These are phyloP conservation scores for Arachis stenosperma DNA, from an alignment of 306 rosid genomes.

Conservation along the genomic window DNA sequence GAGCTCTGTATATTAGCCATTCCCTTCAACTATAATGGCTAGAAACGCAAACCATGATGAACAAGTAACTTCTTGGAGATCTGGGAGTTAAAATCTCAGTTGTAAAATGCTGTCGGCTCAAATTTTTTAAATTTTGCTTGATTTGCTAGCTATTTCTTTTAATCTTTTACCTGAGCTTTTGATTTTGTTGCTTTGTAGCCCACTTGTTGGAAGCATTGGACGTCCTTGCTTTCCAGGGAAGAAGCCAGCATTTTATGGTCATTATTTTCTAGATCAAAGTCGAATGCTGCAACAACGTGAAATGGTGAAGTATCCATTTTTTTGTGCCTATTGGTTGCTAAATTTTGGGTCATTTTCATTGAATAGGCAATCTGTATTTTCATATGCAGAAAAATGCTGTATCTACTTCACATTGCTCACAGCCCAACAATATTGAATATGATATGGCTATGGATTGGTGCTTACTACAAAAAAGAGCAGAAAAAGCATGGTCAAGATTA, in stretches of 20 bases:
- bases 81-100: not conserved
- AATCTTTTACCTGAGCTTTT: constrained; percentile 26
- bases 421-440: constrained; percentile 56
- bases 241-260: constrained; percentile 73
- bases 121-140: constrained; percentile 13
- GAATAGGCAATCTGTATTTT: constrained; percentile 29
- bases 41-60: no score
- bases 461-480: constrained; percentile 53
- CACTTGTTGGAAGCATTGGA: constrained; percentile 67
- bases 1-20: no score
- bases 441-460: constrained; percentile 62
- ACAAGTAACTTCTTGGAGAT: no score
- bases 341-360: constrained; percentile 28
- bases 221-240: constrained; percentile 56
- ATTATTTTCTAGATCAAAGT: constrained; percentile 59
- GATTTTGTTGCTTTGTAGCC: constrained; percentile 52
- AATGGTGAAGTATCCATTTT: constrained; percentile 50
- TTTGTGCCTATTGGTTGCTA: constrained; percentile 21
- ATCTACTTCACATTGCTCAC: constrained; percentile 61
- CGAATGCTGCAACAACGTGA: constrained; percentile 65
- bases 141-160: not conserved
- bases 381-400: constrained; percentile 54
- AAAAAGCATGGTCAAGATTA: constrained; percentile 52
- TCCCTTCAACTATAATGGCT: no score
- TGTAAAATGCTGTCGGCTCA: not conserved